Base-by-base conservation (phyloP, 768 basidiomycete genomes). In the Agaricus blazei region DNA sequence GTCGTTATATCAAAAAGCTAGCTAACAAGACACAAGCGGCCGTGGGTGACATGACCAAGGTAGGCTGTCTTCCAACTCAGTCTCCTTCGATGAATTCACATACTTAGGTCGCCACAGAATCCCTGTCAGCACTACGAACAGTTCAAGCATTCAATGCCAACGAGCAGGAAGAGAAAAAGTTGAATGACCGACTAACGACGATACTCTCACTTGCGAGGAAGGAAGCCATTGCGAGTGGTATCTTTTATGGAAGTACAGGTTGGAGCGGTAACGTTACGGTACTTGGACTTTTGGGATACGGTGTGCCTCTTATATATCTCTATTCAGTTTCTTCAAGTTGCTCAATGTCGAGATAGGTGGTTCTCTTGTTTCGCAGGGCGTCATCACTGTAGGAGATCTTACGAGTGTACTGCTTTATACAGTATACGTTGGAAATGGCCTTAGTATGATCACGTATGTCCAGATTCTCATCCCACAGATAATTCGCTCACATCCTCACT, bases 231-330 rank as follows among this genome's bases (percentile, higher is more conserved):
- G 96, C 96, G 1, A 88, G 84, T 54, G 93, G 88, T 3, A 85
- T 97, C 49, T 99, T 99, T 74, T 97, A 90, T 67, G 96, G 94
- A 15, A 84, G 85, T 51, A 92, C 88, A 0, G 89, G 92, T 1
- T 90, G 92, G 86, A 93, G 93, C 53, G 95, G 96, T 9, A 98
- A 98, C 65, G 77, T 96, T 51, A 94, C 96, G 0, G 69, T 98
- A 46, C 75, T 99, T 43, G 90, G 85, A 47, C 72, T 99, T 27
- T 75, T 99, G 31, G 93, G 93, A 43, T 99, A 97, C 64, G 96
- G 95, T 89, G 60, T 43, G 80, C 66, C 9, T 29, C 31, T 34
- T 19, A 14, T 24, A 28, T 11, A 8, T 37, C 8, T n/a, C 4
- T 24, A 5, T 9, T n/a, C 34, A 12, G 19, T 50, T 28, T 31